phyloP scores from a whole-genome alignment of 2,329 filamentous ascomycete genomes.

The Fusarium hostae region DNA sequence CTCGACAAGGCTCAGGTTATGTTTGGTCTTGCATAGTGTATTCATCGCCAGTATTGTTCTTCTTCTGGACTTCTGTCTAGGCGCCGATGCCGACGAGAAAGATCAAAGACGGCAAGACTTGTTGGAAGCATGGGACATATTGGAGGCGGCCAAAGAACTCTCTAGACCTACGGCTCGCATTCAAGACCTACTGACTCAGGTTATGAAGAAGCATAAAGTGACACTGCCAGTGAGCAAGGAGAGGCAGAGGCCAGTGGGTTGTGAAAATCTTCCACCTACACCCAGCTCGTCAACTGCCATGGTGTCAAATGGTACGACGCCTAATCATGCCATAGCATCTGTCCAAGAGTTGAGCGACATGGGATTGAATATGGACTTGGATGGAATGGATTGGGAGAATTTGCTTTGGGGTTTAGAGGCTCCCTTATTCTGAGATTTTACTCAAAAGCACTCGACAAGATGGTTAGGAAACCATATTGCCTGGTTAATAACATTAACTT shows the following conservation, averaged over 20 bases:
- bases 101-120: slow-evolving; percentile 43
- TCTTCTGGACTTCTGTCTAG: slow-evolving; percentile 49
- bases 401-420: slow-evolving; percentile 51
- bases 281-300: slow-evolving; percentile 42
- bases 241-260: not conserved
- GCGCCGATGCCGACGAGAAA: slow-evolving; percentile 37
- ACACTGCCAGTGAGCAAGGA: slow-evolving; percentile 21
- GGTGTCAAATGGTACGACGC: slow-evolving; percentile 24
- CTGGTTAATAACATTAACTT: not conserved
- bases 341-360: slow-evolving; percentile 45
- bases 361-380: slow-evolving; percentile 47
- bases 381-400: slow-evolving; percentile 51
- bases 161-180: slow-evolving; percentile 47
- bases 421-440: slow-evolving; percentile 44
- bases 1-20: slow-evolving; percentile 44
- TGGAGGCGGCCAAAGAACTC: slow-evolving; percentile 47
- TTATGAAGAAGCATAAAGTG: slow-evolving; percentile 49
- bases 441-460: not conserved
- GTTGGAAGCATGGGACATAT: slow-evolving; percentile 48
- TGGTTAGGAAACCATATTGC: not conserved
- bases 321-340: slow-evolving; percentile 19
- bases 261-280: slow-evolving; percentile 43
- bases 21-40: slow-evolving; percentile 48
- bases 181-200: slow-evolving; percentile 46
- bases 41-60: slow-evolving; percentile 51